Base-by-base conservation (phyloP, 1,284 basidiomycete genomes). In the Cryptococcus hybrid region DNA sequence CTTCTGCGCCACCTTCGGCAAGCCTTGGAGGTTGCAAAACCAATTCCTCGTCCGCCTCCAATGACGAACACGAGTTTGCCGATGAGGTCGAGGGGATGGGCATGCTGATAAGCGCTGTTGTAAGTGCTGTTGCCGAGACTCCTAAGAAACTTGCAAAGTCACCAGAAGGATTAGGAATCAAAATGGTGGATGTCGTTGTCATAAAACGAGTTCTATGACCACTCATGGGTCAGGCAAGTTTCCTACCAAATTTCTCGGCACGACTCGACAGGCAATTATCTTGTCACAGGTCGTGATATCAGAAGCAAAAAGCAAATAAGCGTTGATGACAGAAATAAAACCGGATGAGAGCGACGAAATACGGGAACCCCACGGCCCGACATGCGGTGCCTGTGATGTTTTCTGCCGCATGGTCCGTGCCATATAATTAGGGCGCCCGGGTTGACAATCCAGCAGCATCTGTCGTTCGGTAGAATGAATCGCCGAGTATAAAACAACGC, bases 21-120 rank as follows among this genome's bases (percentile, higher is more conserved):
- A 82, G 75, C 80, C 46, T 70, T 70, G 55, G 80, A 78, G 58
- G 79, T 79, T 7, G 77, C 82, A n/a, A 63, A 67, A 3, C 83
- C 83, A 51, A 84, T 82, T 44, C 82, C 63, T 55, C 60, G 47
- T 38, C 56, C 56, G 34, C 60, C 60, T n/a, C 60, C 60, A 3
- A 56, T 61, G 37, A 61, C 50, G 18, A 61, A 44, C 7, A 61
- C 53, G 40, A 52, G 50, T 18, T 52, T 58, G 6, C 43, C 53
- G 5, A 15, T 45, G 39, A 58, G 55, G 44, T 58, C 57, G 44
- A 36, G 15, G 48, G 47, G 18, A 58, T 44, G 9, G 49, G 48
- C 57, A 54, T 58, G n/a, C 37, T 55, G 12, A 13, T 18, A 18
- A 18, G 18, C 18, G 18, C 18, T 18, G 18, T 18, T 18, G 15